These are phyloP conservation scores for Pharnaceum exiguum DNA, from an alignment of 148 eudicot species.

Conservation along the genomic window DNA sequence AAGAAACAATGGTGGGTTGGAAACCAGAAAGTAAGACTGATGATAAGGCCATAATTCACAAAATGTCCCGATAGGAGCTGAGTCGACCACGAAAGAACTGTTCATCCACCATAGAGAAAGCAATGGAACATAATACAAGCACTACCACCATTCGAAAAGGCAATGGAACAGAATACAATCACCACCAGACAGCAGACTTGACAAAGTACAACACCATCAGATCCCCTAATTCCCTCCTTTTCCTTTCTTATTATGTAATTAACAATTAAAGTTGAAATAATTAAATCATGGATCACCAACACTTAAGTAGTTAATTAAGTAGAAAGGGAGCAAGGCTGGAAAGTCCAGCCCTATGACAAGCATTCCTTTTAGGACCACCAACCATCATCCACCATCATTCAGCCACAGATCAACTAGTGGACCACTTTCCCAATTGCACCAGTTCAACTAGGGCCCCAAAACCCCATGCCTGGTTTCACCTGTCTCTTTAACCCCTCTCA, in stretches of 20 bases:
- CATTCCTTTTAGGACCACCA: conserved; percentile 30
- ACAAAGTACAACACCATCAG: not conserved
- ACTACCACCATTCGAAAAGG: not conserved
- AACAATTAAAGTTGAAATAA: no score
- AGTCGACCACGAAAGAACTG: no score
- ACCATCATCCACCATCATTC: conserved; percentile 25
- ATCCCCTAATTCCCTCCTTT: not conserved
- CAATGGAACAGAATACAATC: not conserved
- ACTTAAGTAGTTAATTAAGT: no score
- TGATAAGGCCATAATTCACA: no score
- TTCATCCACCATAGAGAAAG: no score
- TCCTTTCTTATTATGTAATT: not conserved
- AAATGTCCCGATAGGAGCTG: no score
- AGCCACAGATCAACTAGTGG: conserved; percentile 20
- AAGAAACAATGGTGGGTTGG: no score
- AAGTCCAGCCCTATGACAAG: conserved; percentile 19
- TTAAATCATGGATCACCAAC: no score
- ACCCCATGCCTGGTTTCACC: conserved; percentile 11
- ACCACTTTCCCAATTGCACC: conserved; percentile 28
- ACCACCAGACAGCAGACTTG: not conserved
- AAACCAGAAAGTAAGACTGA: no score
- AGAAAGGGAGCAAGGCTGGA: not conserved
- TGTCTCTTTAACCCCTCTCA: not conserved
- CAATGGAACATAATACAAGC: no score
- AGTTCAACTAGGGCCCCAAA: conserved; percentile 15